Conservation (phyloP, 1,139 yeast species). For the Wickerhamomyces sp. region DNA sequence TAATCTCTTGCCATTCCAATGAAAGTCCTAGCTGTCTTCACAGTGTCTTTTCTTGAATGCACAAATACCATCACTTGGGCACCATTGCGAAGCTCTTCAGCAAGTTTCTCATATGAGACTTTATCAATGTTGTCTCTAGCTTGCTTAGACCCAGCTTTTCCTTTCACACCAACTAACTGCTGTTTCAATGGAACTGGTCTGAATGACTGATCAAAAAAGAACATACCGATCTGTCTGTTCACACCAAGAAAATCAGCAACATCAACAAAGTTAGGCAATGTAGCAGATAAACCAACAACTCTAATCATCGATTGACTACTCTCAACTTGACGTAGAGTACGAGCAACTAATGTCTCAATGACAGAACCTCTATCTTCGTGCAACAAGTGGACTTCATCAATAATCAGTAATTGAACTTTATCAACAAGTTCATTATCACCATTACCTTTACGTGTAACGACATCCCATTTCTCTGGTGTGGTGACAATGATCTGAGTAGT, state of each 20-base stretch:
- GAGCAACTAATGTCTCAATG: conserved; percentile 89
- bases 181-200: conserved; percentile 94
- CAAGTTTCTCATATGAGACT: conserved; percentile 71
- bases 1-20: conserved; percentile 63
- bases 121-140: conserved; percentile 75
- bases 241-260: conserved; percentile 96
- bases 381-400: conserved; percentile 93
- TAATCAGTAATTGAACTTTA: conserved; percentile 78
- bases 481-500: conserved; percentile 90
- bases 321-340: conserved; percentile 93
- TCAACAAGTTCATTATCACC: conserved; percentile 85
- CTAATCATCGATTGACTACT: conserved; percentile 91
- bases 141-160: conserved; percentile 71
- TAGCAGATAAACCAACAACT: conserved; percentile 95
- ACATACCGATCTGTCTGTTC: conserved; percentile 84
- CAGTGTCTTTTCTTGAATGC: conserved; percentile 91
- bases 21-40: conserved; percentile 71
- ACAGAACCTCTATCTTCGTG: conserved; percentile 99
- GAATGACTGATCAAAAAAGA: conserved; percentile 87
- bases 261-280: conserved; percentile 88
- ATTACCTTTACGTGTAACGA: conserved; percentile 78
- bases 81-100: conserved; percentile 62
- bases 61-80: conserved; percentile 96
- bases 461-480: conserved; percentile 99
- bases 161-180: conserved; percentile 80